Base-by-base conservation (phyloP, 306 rosid genomes). In the Cucurbita pepo region DNA sequence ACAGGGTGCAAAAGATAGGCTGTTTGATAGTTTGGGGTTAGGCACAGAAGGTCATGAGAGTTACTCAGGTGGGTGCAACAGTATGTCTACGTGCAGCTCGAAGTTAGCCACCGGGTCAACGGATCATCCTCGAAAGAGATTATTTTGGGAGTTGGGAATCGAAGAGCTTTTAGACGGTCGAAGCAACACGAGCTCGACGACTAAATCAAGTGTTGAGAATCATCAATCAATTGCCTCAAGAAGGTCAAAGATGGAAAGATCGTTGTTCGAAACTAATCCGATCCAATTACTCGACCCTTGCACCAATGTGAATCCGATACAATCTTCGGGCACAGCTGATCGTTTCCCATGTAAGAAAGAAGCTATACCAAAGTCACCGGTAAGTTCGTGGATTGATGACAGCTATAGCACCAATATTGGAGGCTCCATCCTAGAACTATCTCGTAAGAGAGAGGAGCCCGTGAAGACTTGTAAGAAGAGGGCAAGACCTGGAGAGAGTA, bases 401-500 rank as follows among this genome's bases (percentile, higher is more conserved):
- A 50, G 84, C 78, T 83, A 85, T 52, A 81, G 89, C 79, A 75
- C 83, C 77, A 82, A 82, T 30, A 56, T 62, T 22, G 79, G 82
- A 78, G 79, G 65, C 65, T 76, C 63, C 55, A 81, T 60, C 64
- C 79, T 78, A 38, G 76, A 70, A 30, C 78, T 72, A 21, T 71
- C 77, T 57, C 81, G 79, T 56, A 86, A 84, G 82, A 62, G 79
- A 10, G 90, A 87, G 81, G 91, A 85, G 56, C 83, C 82, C 10
- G 52, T 81, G 73, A 89, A 80, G 82, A 72, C 74, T 11, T 36
- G 70, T 70, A 82, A 75, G 85, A 94, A 89, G 82, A 85, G 90
- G 80, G 90, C 91, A n/a, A 87, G 79, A 78, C 88, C 91, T 0
- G 90, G 93, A 56, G 96, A 90, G 84, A 87, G 89, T 76, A 73